Percentiles rank a stretch among this genome's conserved stretches.
Conservation (phyloP, 805 yeast species). For the Myxozyma geophila region DNA sequence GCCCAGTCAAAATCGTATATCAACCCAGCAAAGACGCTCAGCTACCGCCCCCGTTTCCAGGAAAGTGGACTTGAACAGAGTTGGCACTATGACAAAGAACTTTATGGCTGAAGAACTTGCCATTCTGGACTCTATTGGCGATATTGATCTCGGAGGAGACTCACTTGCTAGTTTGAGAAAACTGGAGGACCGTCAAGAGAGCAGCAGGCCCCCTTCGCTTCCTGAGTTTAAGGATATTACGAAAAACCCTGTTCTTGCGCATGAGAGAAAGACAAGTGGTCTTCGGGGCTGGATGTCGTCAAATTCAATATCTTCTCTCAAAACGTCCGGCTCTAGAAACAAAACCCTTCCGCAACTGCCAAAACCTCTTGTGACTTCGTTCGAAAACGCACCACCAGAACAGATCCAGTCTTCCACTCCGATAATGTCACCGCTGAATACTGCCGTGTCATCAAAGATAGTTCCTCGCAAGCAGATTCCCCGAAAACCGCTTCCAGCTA, state of each 20-base stretch:
- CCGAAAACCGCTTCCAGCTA: conserved; percentile 2
- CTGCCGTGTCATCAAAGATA: neutral
- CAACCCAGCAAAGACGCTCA: conserved; percentile 4
- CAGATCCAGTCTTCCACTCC: neutral
- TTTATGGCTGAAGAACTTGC: conserved; percentile 22
- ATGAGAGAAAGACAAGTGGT: neutral
- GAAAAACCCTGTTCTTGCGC: neutral
- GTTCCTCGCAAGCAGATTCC: neutral
- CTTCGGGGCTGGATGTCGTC: neutral
- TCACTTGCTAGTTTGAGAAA: neutral
- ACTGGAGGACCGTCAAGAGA: neutral
- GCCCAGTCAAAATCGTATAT: neutral
- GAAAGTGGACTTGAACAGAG: neutral
- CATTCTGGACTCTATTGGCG: conserved; percentile 19
- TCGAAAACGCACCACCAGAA: neutral
- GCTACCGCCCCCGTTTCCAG: conserved; percentile 5
- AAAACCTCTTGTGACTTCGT: neutral
- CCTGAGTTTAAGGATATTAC: neutral
- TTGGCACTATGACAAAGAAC: conserved; percentile 10
- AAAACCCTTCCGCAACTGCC: conserved; percentile 7
- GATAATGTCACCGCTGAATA: neutral
- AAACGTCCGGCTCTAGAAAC: neutral
- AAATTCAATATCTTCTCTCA: neutral
- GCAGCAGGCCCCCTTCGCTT: neutral
- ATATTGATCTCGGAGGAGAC: conserved; percentile 11